phyloP scores from a whole-genome alignment of 352 stramenopile genomes.

The Phytophthora brassicae region DNA sequence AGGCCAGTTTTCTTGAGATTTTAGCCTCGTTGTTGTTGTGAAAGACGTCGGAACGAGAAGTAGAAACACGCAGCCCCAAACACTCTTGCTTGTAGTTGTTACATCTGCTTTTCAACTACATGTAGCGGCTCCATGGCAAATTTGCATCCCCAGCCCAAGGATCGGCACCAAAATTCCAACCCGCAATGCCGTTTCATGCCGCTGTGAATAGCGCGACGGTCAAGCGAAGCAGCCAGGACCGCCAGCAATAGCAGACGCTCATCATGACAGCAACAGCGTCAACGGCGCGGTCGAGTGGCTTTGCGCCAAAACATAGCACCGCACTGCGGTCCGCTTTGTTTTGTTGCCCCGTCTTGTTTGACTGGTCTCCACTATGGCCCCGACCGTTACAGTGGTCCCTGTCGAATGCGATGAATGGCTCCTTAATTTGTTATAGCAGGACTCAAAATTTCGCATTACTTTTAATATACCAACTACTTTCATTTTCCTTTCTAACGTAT shows the following conservation, averaged over 20 bases:
- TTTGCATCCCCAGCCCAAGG: constrained; percentile 7
- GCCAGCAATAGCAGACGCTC: neutral
- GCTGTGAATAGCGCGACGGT: neutral
- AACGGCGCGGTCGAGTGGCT: neutral
- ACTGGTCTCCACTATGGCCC: neutral
- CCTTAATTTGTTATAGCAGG: too few relatives aligned
- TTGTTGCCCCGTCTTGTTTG: neutral
- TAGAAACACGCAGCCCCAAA: constrained; percentile 29
- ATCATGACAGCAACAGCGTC: neutral
- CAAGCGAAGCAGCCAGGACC: neutral
- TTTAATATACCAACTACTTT: too few relatives aligned
- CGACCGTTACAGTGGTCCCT: constrained; percentile 4
- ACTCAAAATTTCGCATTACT: too few relatives aligned
- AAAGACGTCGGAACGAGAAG: constrained; percentile 17
- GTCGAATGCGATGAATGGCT: too few relatives aligned
- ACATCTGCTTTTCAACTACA: constrained; percentile 24
- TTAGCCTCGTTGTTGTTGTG: neutral
- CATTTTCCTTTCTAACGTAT: too few relatives aligned
- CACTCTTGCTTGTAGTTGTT: too few relatives aligned
- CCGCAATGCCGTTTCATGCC: neutral
- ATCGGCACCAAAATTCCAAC: constrained; percentile 24
- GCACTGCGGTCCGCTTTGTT: too few relatives aligned
- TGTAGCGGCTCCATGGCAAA: constrained; percentile 2
- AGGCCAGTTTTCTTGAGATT: constrained; percentile 1
- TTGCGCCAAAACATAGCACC: too few relatives aligned